A percentile compares a stretch with the other conserved stretches of the same genome.
phyloP scores from a whole-genome alignment of 1,284 basidiomycete genomes.

The Ceratobasidium sp. region DNA sequence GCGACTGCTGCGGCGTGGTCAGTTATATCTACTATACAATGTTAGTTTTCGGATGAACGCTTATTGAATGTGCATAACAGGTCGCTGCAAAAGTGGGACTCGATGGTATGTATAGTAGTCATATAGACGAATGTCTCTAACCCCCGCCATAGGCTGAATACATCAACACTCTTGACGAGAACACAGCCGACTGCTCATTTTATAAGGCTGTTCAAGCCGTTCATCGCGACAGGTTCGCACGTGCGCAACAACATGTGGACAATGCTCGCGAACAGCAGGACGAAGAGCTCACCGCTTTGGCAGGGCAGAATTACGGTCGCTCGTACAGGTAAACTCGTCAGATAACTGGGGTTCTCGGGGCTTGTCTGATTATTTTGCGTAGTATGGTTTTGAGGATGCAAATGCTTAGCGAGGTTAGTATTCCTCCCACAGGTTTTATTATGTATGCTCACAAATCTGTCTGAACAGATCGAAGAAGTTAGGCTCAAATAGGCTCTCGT shows the following conservation, averaged over 20 bases:
- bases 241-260: constrained; percentile 65
- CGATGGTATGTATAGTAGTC: constrained; percentile 59
- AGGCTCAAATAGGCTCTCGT: neutral
- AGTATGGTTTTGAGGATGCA: constrained; percentile 66
- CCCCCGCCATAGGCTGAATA: constrained; percentile 55
- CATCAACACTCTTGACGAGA: constrained; percentile 67
- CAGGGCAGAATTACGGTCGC: constrained; percentile 69
- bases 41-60: neutral
- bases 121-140: neutral
- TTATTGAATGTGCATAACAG: neutral
- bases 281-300: constrained; percentile 65
- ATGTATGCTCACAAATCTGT: neutral
- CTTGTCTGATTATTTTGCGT: constrained; percentile 15
- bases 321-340: constrained; percentile 61
- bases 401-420: constrained; percentile 58
- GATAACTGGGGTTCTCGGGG: neutral
- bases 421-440: neutral
- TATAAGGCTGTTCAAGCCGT: constrained; percentile 69
- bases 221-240: constrained; percentile 64
- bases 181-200: constrained; percentile 68
- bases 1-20: constrained; percentile 70
- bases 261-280: constrained; percentile 68
- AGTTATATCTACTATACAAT: neutral
- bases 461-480: constrained; percentile 29
- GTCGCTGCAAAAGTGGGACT: constrained; percentile 65